A percentile compares a stretch with the other conserved stretches of the same genome.
Evolutionary conservation across 2,329 filamentous ascomycete genomes (phyloP).

Genomic region (Juglanconis sp.): DNA sequence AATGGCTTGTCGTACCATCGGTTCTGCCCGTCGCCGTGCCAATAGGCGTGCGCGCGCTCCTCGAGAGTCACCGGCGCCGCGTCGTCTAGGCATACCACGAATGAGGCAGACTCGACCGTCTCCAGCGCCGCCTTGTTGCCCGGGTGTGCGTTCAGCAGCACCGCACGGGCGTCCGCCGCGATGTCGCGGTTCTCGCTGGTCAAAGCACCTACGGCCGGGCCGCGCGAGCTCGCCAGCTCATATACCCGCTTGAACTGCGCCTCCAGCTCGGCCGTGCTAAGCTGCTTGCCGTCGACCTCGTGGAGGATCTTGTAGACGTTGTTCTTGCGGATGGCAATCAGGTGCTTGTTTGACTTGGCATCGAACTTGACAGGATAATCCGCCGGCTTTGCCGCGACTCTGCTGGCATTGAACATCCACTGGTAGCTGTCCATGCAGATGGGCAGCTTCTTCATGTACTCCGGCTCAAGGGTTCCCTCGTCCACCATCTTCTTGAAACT

Average conservation of each 20-base stretch:
- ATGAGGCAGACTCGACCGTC: constrained; percentile 83
- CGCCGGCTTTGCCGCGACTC: constrained; percentile 76
- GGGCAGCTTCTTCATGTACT: constrained; percentile 97
- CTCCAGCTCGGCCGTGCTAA: constrained; percentile 88
- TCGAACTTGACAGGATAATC: constrained; percentile 84
- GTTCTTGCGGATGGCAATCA: constrained; percentile 90
- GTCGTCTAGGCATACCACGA: constrained; percentile 91
- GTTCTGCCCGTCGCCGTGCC: constrained; percentile 95
- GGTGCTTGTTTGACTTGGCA: constrained; percentile 74
- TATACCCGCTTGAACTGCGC: constrained; percentile 84
- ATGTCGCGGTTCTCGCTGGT: constrained; percentile 92
- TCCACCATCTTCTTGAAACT: constrained; percentile 97
- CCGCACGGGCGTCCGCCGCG: constrained; percentile 80
- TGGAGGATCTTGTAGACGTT: constrained; percentile 92
- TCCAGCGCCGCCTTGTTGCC: constrained; percentile 76
- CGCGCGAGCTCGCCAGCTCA: constrained; percentile 60
- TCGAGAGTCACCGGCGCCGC: constrained; percentile 87
- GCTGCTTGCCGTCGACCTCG: constrained; percentile 76
- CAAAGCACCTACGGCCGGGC: constrained; percentile 74
- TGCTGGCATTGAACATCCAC: constrained; percentile 97
- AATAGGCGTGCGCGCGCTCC: constrained; percentile 94
- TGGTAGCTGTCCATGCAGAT: constrained; percentile 98
- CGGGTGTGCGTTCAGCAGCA: constrained; percentile 72
- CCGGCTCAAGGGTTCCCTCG: constrained; percentile 77
- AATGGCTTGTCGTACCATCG: constrained; percentile 98